Base-by-base conservation (phyloP, 2,329 filamentous ascomycete species). In the Leptographium galeiforme region DNA sequence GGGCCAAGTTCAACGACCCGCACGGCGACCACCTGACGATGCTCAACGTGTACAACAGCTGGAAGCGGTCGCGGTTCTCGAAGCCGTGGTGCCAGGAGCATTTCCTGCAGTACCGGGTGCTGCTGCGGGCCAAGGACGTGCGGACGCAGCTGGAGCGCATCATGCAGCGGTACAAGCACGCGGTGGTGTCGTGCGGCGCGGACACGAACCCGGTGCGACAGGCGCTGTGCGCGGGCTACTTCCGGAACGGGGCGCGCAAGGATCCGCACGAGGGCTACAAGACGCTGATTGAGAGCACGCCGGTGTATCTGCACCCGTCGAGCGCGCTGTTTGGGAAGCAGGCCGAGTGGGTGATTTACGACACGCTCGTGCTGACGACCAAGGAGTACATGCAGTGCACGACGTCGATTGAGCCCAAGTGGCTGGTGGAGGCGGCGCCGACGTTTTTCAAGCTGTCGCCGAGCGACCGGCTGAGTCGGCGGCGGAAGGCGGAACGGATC, bases 371-470 rank as follows among this genome's bases (percentile, higher is more conserved):
- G 8, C 77, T 97, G 61, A 98, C 93, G 30, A 94, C 87, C 30
- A 91, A 95, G 71, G 93, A 98, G 71, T 98, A 97, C 69, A 97
- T 98, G 93, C 90, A 95, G 63, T 87, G 81, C 65, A 93, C 89
- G 14, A 95, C 89, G 4, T 79, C 80, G 5, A 97, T 98, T 62
- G 93, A 98, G 70, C 91, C 93, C 10, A 95, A 95, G 64, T 85
- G 82, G 82, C 78, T 98, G 25, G 89, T 97, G 1, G 90, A 96
- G 63, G 91, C 90, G 13, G 93, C 94, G n/a, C 93, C 94, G 11
- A 96, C 89, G 0, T 98, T 97, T 73, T 98, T 97, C 81, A 95
- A 95, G 77, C 89, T 97, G 6, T 91, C 93, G 18, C 83, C 87
- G 16, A 91, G 85, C 39, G 89, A 96, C 65, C 76, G 81, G 53